Base-by-base conservation (phyloP, 2,329 filamentous ascomycete species). In the Sporothrix globosa region DNA sequence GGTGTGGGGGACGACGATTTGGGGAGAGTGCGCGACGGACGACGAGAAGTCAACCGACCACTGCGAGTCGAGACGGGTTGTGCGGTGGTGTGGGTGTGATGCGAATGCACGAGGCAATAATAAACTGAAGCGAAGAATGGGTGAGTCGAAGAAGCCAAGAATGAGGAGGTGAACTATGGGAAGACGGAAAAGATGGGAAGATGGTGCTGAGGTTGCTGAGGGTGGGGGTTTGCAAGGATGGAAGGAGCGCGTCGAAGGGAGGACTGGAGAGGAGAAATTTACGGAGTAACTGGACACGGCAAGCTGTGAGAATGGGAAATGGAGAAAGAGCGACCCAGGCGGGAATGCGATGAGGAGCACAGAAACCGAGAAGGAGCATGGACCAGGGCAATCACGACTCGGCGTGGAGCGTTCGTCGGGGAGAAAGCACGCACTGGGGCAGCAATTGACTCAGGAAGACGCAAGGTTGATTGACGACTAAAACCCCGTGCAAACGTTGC, bases 1-100 rank as follows among this genome's bases (percentile, higher is more conserved):
- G 54, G 68, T 61, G 68, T 63, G 68, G 56, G 56, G 68, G 56
- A 27, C 1, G 56, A 53, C 54, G 56, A 44, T 69, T 69, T 63
- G 56, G 56, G 48, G 56, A 69, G 48, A 44, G 34, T 34, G 58
- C 58, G 48, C 65, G 50, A 54, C 46, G 34, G 24, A 65, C 10
- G 46, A 58, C 53, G 41, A 21, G 17, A 24, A 48, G 27, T n/a
- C 1, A 14, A 17, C 30, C 46, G 24, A 50, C 30, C 46, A n/a
- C 34, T 19, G 24, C 9, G 39, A 52, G 27, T 48, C 24, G 46
- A 30, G 44, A 48, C 30, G 56, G 44, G 34, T 27, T 44, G 58
- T 63, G 30, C 24, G 6, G 54, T 63, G 56, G 41, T 48, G 46
- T 50, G 67, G 53, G 27, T 41, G 53, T 48, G 54, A 44, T 34